phyloP scores from a whole-genome alignment of 1,284 basidiomycete genomes.

The Stygiomarasmius scandens region DNA sequence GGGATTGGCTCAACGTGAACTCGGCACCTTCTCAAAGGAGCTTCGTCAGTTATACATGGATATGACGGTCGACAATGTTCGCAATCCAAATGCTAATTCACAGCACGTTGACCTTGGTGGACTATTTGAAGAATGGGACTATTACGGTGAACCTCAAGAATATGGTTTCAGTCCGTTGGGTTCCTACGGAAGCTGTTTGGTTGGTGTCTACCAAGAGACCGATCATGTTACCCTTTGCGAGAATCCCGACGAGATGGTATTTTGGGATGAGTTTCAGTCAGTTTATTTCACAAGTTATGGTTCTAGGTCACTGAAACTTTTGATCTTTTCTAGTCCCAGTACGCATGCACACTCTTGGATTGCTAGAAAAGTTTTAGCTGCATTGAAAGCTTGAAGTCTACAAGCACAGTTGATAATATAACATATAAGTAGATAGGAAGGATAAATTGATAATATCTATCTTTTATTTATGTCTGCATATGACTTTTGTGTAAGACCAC shows the following conservation, averaged over 20 bases:
- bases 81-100: neutral
- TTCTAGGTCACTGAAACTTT: neutral
- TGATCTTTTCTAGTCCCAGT: neutral
- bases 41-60: neutral
- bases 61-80: neutral
- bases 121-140: neutral
- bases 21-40: neutral
- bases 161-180: neutral
- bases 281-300: neutral
- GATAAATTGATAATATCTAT: too few species aligned
- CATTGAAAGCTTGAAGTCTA: too few species aligned
- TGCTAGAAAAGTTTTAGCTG: neutral
- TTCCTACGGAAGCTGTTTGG: neutral
- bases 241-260: neutral
- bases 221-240: constrained; percentile 1
- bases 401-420: too few species aligned
- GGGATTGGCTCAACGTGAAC: neutral
- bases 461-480: too few species aligned
- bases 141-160: neutral
- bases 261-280: constrained; percentile 7
- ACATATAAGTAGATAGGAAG: too few species aligned
- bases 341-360: neutral
- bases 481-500: too few species aligned
- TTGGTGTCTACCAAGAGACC: constrained; percentile 1
- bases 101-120: neutral